Percentiles rank a stretch among this genome's conserved stretches.
phyloP scores from a whole-genome alignment of 495 filamentous ascomycete species.

The Durotheca rogersii region DNA sequence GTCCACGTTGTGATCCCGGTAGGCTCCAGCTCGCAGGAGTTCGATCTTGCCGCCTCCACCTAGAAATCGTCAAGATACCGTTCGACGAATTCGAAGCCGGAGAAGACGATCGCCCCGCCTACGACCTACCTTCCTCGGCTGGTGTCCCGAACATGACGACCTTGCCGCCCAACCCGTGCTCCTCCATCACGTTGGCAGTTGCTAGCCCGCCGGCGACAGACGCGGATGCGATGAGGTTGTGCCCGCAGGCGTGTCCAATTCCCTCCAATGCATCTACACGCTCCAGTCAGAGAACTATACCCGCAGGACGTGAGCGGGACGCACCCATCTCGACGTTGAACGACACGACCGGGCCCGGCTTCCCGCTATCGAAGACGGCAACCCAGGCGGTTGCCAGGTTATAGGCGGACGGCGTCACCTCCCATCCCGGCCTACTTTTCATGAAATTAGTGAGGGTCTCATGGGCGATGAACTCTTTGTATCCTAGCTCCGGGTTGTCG shows the following conservation, averaged over 20 bases:
- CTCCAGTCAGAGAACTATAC: slow-evolving; percentile 7
- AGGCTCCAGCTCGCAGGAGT: slow-evolving; percentile 63
- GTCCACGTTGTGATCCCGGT: slow-evolving; percentile 57
- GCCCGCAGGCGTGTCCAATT: slow-evolving; percentile 68
- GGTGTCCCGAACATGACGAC: slow-evolving; percentile 68
- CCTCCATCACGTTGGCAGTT: slow-evolving; percentile 50
- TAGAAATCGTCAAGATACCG: slow-evolving; percentile 8
- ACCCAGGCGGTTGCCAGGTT: slow-evolving; percentile 59
- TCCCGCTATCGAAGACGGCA: slow-evolving; percentile 52
- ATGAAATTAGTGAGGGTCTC: slow-evolving; percentile 59
- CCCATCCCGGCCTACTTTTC: slow-evolving; percentile 51
- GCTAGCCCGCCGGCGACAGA: slow-evolving; percentile 62
- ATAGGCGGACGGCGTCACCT: slow-evolving; percentile 57
- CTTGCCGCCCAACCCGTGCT: slow-evolving; percentile 54
- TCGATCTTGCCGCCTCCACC: slow-evolving; percentile 68
- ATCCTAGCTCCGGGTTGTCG: slow-evolving; percentile 61
- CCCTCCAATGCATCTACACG: slow-evolving; percentile 53
- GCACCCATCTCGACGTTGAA: slow-evolving; percentile 61
- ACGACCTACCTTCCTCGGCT: slow-evolving; percentile 58
- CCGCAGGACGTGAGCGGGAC: slow-evolving; percentile 2
- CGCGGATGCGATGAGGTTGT: slow-evolving; percentile 67
- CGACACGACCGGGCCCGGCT: slow-evolving; percentile 50
- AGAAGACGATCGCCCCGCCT: not conserved
- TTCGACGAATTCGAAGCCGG: not conserved
- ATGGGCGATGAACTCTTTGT: slow-evolving; percentile 58